Conservation (phyloP, 2,329 filamentous ascomycete species). For the Colletotrichum musae region DNA sequence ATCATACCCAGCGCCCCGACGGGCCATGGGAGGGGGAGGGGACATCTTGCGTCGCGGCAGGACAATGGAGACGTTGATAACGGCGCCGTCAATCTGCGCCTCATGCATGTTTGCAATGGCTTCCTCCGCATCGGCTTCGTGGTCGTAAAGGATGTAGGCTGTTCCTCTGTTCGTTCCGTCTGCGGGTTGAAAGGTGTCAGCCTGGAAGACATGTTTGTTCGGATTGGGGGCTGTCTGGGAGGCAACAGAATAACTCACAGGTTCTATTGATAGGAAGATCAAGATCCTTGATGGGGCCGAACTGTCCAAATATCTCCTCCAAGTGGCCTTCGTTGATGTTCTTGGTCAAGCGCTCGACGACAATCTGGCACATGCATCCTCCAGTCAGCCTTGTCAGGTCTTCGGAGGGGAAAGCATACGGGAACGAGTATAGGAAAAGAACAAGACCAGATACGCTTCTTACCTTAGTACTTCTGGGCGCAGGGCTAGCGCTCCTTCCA, state of each 20-base stretch:
- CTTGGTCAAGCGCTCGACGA: slow-evolving; percentile 95
- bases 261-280: slow-evolving; percentile 88
- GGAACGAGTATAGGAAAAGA: slow-evolving; percentile 37
- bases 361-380: slow-evolving; percentile 74
- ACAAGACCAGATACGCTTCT: slow-evolving; percentile 23
- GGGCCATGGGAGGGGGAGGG: slow-evolving; percentile 80
- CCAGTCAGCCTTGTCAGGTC: slow-evolving; percentile 10
- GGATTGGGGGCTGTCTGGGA: slow-evolving; percentile 4
- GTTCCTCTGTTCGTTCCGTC: slow-evolving; percentile 93
- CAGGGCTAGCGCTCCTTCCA: slow-evolving; percentile 48
- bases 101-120: slow-evolving; percentile 99
- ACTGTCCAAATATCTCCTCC: slow-evolving; percentile 91
- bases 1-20: slow-evolving; percentile 73
- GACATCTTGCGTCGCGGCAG: slow-evolving; percentile 88
- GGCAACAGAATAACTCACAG: slow-evolving; percentile 7
- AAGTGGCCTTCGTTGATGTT: slow-evolving; percentile 93
- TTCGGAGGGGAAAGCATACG: slow-evolving; percentile 15
- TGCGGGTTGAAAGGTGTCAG: slow-evolving; percentile 53
- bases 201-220: slow-evolving; percentile 3
- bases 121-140: slow-evolving; percentile 84
- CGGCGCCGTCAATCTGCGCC: slow-evolving; percentile 88
- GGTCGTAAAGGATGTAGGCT: slow-evolving; percentile 89
- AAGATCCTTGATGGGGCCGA: slow-evolving; percentile 87
- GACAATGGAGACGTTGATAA: slow-evolving; percentile 90
- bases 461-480: slow-evolving; percentile 68